These are phyloP conservation scores for Coix lacrymajobi DNA, from an alignment of 176 grass and related monocot species.

Conservation along the genomic window DNA sequence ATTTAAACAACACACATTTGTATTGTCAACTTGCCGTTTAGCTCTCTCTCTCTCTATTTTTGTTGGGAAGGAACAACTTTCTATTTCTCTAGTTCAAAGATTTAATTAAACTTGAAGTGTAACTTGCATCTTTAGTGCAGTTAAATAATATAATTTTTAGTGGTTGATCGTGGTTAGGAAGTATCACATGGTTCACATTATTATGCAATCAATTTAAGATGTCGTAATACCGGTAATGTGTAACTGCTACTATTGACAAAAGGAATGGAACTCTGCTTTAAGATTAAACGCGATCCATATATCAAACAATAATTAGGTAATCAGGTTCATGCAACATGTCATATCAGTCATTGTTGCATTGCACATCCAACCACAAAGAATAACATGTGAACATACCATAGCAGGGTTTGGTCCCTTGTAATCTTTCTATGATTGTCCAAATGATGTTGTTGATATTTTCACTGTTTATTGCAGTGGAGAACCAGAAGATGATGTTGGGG, in stretches of 20 bases:
- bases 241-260: background rate
- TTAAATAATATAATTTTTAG: background rate
- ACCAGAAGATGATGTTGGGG: conserved; percentile 85
- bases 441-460: background rate
- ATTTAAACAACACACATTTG: no score
- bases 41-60: no score
- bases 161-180: background rate
- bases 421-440: background rate
- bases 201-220: background rate
- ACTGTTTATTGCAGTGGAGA: conserved; percentile 52
- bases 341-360: background rate
- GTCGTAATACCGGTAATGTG: background rate
- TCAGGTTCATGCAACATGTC: background rate
- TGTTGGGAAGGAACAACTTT: background rate
- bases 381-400: background rate
- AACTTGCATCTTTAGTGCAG: background rate
- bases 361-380: background rate
- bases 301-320: background rate
- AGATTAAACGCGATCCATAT: background rate
- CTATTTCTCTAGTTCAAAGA: background rate
- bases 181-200: background rate
- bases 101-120: background rate
- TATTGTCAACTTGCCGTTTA: background rate
- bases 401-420: background rate
- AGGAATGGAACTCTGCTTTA: background rate